These are phyloP conservation scores for Emergomyces orientalis DNA, from an alignment of 2,329 filamentous ascomycete genomes.

Conservation along the genomic window DNA sequence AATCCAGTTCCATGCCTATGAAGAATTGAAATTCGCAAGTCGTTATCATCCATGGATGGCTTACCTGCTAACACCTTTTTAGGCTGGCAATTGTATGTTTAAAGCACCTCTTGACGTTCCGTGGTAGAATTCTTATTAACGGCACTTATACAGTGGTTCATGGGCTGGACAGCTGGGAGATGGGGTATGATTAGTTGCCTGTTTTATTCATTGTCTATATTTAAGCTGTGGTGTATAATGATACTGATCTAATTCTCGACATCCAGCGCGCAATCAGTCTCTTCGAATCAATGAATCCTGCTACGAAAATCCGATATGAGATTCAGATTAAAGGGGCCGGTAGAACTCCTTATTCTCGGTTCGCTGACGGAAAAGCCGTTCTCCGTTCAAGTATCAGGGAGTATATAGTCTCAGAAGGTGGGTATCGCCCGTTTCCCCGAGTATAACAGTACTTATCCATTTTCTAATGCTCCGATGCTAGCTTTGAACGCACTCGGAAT, in stretches of 20 bases:
- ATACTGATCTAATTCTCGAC: conserved; percentile 6
- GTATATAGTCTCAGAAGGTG: conserved; percentile 80
- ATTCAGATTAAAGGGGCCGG: conserved; percentile 92
- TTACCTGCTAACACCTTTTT: conserved; percentile 5
- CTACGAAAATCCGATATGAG: conserved; percentile 67
- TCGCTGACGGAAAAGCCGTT: conserved; percentile 92
- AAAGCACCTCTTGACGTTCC: not conserved
- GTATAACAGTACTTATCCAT: conserved; percentile 1
- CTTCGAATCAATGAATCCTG: conserved; percentile 75
- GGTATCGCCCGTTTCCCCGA: not conserved
- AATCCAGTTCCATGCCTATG: not conserved
- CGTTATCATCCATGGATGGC: too few species aligned
- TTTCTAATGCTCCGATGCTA: conserved; percentile 13
- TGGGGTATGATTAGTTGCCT: conserved; percentile 41
- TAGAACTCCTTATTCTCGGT: conserved; percentile 86
- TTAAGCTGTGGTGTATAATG: not conserved
- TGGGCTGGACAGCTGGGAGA: conserved; percentile 97
- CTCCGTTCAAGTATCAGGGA: conserved; percentile 87
- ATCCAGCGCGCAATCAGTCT: conserved; percentile 70
- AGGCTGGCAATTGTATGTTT: conserved; percentile 44
- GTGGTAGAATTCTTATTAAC: conserved; percentile 24
- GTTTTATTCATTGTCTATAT: not conserved
- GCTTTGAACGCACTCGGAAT: conserved; percentile 72
- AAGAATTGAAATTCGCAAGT: not conserved
- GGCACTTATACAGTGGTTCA: conserved; percentile 50